Percentiles rank a stretch among this genome's conserved stretches.
Evolutionary conservation across 2,329 filamentous ascomycete genomes (phyloP).

Genomic region (Fusarium nanum): DNA sequence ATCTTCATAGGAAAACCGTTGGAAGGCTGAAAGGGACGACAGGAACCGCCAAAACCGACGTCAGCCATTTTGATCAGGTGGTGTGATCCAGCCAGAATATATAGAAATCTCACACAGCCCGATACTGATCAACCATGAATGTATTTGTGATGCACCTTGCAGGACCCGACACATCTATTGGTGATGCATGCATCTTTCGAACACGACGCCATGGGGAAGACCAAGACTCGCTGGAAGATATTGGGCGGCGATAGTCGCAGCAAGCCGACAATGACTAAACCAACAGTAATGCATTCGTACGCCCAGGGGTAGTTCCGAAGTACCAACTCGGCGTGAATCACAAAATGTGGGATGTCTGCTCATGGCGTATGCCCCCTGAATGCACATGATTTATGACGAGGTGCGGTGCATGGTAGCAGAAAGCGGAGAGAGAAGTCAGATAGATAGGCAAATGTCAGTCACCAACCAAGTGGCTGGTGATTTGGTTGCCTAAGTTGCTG

Average conservation of each 20-base stretch:
- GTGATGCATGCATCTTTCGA: background rate
- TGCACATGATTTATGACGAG: constrained; percentile 27
- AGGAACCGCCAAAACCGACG: constrained; percentile 32
- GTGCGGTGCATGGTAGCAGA: background rate
- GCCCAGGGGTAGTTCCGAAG: constrained; percentile 12
- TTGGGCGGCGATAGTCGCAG: background rate
- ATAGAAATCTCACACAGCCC: constrained; percentile 43
- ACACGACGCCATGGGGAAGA: background rate
- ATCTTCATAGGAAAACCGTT: constrained; percentile 22
- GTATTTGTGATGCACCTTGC: constrained; percentile 9
- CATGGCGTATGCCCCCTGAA: constrained; percentile 20
- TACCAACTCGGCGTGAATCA: constrained; percentile 27
- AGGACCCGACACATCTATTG: background rate
- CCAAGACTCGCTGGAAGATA: constrained; percentile 1
- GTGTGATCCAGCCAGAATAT: constrained; percentile 36
- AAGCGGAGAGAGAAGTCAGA: constrained; percentile 11
- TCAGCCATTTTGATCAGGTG: constrained; percentile 34
- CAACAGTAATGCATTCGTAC: constrained; percentile 19
- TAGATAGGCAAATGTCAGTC: constrained; percentile 16
- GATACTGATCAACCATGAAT: constrained; percentile 39
- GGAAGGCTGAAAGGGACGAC: constrained; percentile 33
- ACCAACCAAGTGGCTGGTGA: constrained; percentile 2
- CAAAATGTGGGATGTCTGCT: constrained; percentile 16
- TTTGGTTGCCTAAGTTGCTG: constrained; percentile 17
- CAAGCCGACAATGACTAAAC: constrained; percentile 8